Evolutionary conservation across 2,329 filamentous ascomycete genomes (phyloP).

Genomic region (Diaporthe sp.): DNA sequence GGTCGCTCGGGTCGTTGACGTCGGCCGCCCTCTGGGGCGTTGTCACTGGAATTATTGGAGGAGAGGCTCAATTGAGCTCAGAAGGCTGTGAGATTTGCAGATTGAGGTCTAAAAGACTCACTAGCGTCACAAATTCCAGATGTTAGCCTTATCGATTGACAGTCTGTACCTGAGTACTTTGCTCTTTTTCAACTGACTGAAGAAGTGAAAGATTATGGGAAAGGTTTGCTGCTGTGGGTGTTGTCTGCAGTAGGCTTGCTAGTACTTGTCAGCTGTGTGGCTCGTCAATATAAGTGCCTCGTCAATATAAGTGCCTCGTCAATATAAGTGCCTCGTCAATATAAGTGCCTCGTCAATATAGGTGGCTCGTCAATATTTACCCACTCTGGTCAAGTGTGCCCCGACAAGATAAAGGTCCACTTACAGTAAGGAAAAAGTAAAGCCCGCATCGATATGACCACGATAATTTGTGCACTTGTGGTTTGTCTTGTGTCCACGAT

Average conservation of each 20-base stretch:
- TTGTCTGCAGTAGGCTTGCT: not conserved
- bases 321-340: not conserved
- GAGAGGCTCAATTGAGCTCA: not conserved
- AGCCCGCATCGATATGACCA: not conserved
- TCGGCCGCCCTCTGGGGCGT: not conserved
- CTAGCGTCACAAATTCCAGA: not conserved
- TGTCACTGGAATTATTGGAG: not conserved
- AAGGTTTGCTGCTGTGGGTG: not conserved
- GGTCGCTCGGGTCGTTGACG: not conserved
- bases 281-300: not conserved
- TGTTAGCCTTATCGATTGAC: not conserved
- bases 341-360: not conserved
- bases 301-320: not conserved
- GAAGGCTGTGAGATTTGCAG: not conserved
- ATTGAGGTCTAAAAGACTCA: not conserved
- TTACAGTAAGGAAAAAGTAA: not conserved
- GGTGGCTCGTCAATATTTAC: too few species aligned
- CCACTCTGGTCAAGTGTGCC: not conserved
- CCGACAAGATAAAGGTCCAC: not conserved
- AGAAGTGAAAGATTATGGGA: not conserved
- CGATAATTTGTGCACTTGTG: not conserved
- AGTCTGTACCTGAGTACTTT: rapidly evolving
- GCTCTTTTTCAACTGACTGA: not conserved
- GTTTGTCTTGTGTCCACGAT: not conserved
- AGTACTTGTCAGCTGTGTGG: not conserved